Conservation (phyloP, 2,329 filamentous ascomycete genomes). For the Chalaropsis ovoidea region DNA sequence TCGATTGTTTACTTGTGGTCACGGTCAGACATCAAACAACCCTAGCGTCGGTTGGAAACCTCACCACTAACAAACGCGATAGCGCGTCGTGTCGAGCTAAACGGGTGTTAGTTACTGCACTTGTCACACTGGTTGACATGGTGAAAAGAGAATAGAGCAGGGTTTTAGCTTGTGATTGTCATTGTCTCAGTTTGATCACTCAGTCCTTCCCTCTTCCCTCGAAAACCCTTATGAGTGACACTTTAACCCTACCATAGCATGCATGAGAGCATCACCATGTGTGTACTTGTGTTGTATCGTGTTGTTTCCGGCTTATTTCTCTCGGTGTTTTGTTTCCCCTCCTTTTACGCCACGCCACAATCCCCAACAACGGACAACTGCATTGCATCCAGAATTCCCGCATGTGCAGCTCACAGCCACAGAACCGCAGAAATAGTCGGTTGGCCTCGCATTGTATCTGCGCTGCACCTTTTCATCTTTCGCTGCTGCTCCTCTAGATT, state of each 20-base stretch:
- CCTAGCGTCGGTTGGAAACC: conserved; percentile 2
- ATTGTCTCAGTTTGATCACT: background rate
- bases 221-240: background rate
- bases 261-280: background rate
- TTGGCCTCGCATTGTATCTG: background rate
- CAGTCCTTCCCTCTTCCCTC: background rate
- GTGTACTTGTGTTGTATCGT: background rate
- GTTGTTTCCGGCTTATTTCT: background rate
- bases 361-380: background rate
- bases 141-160: background rate
- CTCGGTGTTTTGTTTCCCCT: no score
- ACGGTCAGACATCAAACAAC: background rate
- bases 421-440: background rate
- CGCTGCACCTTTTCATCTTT: background rate
- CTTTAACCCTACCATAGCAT: background rate
- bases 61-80: background rate
- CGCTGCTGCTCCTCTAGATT: background rate
- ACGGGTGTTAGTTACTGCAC: background rate
- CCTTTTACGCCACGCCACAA: background rate
- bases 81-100: conserved; percentile 1
- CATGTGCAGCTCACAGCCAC: background rate
- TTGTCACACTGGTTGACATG: conserved; percentile 7
- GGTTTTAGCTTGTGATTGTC: conserved; percentile 10
- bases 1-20: conserved; percentile 1
- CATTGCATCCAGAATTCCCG: background rate